These are phyloP conservation scores for Hemisphaericaspora subhashii DNA, from an alignment of 1,139 yeast genomes.

Conservation along the genomic window DNA sequence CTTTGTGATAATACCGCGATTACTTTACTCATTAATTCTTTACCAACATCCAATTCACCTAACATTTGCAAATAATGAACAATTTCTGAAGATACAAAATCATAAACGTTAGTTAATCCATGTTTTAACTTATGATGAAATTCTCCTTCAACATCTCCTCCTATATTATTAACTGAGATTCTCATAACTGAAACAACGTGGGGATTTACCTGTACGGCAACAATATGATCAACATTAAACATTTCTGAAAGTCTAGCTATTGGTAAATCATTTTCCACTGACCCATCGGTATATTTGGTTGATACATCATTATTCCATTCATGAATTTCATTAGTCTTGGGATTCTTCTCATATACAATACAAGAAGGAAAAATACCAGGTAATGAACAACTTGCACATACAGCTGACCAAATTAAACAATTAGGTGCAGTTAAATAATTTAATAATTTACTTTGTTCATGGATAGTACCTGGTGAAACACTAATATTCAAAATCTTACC, in stretches of 20 bases:
- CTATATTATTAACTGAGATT: constrained; percentile 64
- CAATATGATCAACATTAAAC: constrained; percentile 95
- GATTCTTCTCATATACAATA: constrained; percentile 80
- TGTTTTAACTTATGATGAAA: constrained; percentile 49
- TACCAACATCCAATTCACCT: constrained; percentile 73
- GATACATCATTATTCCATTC: constrained; percentile 84
- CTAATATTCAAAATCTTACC: constrained; percentile 59
- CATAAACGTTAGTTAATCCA: constrained; percentile 56
- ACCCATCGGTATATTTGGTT: constrained; percentile 88
- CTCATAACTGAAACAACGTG: constrained; percentile 88
- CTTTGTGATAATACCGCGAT: constrained; percentile 79
- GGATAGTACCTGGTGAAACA: constrained; percentile 58
- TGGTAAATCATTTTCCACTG: constrained; percentile 93
- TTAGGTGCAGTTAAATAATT: constrained; percentile 52
- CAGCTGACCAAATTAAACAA: constrained; percentile 75
- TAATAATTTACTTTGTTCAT: constrained; percentile 54
- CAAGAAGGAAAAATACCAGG: constrained; percentile 91
- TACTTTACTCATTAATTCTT: constrained; percentile 68
- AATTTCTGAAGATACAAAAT: constrained; percentile 65
- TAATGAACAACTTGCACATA: constrained; percentile 92
- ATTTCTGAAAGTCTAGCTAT: constrained; percentile 86
- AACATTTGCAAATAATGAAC: constrained; percentile 74
- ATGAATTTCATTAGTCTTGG: constrained; percentile 62
- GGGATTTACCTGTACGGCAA: constrained; percentile 96
- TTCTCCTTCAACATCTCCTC: constrained; percentile 69